Evolutionary conservation across 768 basidiomycete genomes (phyloP).

Genomic region (Termitomyces sp.): DNA sequence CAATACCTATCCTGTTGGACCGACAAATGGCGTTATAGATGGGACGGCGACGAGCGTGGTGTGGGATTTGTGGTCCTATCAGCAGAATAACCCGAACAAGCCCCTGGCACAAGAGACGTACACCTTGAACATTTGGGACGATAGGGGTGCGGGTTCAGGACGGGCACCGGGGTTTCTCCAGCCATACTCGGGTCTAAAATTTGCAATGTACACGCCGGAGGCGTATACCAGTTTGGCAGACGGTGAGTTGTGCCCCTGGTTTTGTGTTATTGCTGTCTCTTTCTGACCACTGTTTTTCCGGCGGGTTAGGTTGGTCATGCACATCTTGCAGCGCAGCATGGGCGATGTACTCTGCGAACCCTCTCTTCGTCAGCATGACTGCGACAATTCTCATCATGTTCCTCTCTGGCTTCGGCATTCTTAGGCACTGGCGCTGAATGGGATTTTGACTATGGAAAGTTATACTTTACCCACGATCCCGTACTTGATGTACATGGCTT

Average conservation of each 20-base stretch:
- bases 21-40: conserved; percentile 63
- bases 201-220: conserved; percentile 81
- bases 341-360: conserved; percentile 35
- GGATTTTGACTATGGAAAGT: not conserved
- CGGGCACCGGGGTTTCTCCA: conserved; percentile 59
- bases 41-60: conserved; percentile 67
- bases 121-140: conserved; percentile 76
- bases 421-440: conserved; percentile 27
- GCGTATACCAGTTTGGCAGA: conserved; percentile 60
- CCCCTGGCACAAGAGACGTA: conserved; percentile 76
- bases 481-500: not conserved
- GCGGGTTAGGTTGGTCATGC: conserved; percentile 49
- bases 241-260: conserved; percentile 26
- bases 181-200: conserved; percentile 65
- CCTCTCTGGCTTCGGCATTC: conserved; percentile 57
- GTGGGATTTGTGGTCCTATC: conserved; percentile 80
- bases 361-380: conserved; percentile 48
- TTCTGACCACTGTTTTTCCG: not conserved
- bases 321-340: conserved; percentile 39
- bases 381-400: conserved; percentile 59
- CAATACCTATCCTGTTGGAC: conserved; percentile 86
- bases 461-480: not conserved
- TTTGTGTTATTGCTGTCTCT: not conserved
- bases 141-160: conserved; percentile 62
- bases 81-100: conserved; percentile 50